Evolutionary conservation across 805 yeast species (phyloP).

Genomic region (Candida khao-thaluensis): DNA sequence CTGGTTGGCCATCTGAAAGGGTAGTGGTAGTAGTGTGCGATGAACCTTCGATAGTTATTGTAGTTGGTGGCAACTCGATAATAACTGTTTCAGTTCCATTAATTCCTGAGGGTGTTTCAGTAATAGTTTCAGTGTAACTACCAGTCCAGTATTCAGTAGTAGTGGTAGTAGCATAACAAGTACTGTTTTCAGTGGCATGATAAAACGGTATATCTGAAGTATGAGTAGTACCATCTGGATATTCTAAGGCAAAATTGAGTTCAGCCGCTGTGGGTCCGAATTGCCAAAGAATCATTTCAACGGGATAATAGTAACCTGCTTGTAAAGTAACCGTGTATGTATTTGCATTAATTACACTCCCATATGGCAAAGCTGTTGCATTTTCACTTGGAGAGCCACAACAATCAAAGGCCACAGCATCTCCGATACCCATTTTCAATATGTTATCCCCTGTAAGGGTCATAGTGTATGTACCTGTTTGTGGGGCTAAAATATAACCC

Average conservation of each 20-base stretch:
- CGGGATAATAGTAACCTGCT: not conserved
- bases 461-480: slow-evolving; percentile 7
- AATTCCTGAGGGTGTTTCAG: not conserved
- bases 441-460: not conserved
- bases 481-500: slow-evolving; percentile 26
- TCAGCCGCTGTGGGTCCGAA: not conserved
- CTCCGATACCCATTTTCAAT: not conserved
- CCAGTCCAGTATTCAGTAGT: slow-evolving; percentile 4
- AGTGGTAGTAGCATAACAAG: not conserved
- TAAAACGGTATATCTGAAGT: not conserved
- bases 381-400: not conserved
- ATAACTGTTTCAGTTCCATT: not conserved
- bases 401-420: slow-evolving; percentile 2
- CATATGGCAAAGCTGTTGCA: not conserved
- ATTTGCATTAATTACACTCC: not conserved
- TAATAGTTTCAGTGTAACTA: not conserved
- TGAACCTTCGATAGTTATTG: not conserved
- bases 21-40: not conserved
- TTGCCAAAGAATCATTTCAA: not conserved
- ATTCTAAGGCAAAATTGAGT: not conserved
- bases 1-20: not conserved
- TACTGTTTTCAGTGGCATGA: not conserved
- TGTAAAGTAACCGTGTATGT: not conserved
- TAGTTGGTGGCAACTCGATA: not conserved
- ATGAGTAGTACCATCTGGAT: slow-evolving; percentile 4